phyloP scores from a whole-genome alignment of 768 basidiomycete species.

The Leucosporidium yakuticum region DNA sequence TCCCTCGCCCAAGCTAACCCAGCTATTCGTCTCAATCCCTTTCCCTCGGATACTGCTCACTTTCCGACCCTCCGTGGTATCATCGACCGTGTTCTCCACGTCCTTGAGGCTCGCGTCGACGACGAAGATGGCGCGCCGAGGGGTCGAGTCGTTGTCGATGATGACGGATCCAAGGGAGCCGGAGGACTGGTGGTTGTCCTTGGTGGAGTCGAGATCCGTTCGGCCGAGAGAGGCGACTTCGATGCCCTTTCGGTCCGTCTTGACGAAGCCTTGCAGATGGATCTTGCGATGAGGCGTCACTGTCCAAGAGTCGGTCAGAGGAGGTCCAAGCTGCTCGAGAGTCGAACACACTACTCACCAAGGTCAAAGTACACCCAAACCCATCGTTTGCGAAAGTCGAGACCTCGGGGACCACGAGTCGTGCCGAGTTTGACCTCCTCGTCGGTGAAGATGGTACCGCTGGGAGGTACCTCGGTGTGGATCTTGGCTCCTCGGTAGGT shows the following conservation, averaged over 20 bases:
- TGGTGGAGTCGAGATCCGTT: not conserved
- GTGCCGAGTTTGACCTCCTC: not conserved
- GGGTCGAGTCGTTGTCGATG: not conserved
- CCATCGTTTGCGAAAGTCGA: conserved; percentile 4
- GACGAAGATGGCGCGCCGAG: not conserved
- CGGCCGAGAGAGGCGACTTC: not conserved
- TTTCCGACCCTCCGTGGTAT: not conserved
- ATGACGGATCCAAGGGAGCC: not conserved
- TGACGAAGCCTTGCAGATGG: not conserved
- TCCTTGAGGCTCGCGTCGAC: not conserved
- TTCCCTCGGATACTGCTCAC: not conserved
- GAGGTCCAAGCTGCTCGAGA: too few species aligned
- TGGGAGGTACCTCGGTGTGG: not conserved
- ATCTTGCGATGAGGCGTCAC: not conserved
- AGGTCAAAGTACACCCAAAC: conserved; percentile 8
- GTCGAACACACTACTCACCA: not conserved
- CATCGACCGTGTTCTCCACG: not conserved
- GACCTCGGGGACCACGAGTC: not conserved
- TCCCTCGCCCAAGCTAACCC: not conserved
- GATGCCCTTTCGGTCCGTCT: not conserved
- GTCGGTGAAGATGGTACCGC: not conserved
- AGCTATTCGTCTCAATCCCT: not conserved
- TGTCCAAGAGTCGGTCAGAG: too few species aligned
- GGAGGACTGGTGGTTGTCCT: not conserved
- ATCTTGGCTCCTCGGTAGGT: conserved; percentile 4